These are phyloP conservation scores for Aspergillus pseudotamarii DNA, from an alignment of 2,329 filamentous ascomycete genomes.

Conservation along the genomic window DNA sequence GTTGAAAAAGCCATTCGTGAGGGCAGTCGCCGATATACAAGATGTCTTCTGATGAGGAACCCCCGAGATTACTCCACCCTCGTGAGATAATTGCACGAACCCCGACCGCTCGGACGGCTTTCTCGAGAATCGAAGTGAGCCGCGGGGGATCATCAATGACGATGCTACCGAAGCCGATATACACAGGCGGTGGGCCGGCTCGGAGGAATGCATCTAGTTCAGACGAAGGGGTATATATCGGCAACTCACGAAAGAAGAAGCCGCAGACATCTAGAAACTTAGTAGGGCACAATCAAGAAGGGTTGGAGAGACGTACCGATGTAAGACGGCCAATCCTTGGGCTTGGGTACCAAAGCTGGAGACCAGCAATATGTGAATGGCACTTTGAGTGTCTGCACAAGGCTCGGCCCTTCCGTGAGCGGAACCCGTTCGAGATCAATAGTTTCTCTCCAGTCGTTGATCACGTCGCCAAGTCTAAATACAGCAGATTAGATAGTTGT, in stretches of 20 bases:
- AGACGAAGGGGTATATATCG: slow-evolving; percentile 43
- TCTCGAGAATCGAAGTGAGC: slow-evolving; percentile 50
- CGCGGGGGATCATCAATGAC: slow-evolving; percentile 54
- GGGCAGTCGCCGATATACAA: slow-evolving; percentile 59
- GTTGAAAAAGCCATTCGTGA: slow-evolving; percentile 62
- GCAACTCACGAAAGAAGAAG: slow-evolving; percentile 48
- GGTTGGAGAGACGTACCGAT: slow-evolving; percentile 29
- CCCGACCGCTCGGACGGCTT: slow-evolving; percentile 51
- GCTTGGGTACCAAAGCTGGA: slow-evolving; percentile 44
- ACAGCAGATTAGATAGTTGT: neutral
- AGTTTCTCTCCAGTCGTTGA: slow-evolving; percentile 47
- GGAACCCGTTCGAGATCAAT: slow-evolving; percentile 47
- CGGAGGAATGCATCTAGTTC: slow-evolving; percentile 49
- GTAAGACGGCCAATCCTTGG: slow-evolving; percentile 43
- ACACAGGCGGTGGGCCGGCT: slow-evolving; percentile 53
- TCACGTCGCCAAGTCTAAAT: slow-evolving; percentile 46
- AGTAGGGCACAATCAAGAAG: neutral
- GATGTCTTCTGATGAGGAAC: slow-evolving; percentile 39
- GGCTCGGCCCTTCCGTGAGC: slow-evolving; percentile 38
- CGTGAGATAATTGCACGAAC: slow-evolving; percentile 57
- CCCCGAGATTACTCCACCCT: slow-evolving; percentile 56
- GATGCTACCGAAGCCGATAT: slow-evolving; percentile 61
- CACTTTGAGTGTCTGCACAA: slow-evolving; percentile 41
- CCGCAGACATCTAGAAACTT: slow-evolving; percentile 42
- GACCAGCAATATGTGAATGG: slow-evolving; percentile 53